Conservation (phyloP, 1,139 yeast species). For the Nadsonia commutata region DNA sequence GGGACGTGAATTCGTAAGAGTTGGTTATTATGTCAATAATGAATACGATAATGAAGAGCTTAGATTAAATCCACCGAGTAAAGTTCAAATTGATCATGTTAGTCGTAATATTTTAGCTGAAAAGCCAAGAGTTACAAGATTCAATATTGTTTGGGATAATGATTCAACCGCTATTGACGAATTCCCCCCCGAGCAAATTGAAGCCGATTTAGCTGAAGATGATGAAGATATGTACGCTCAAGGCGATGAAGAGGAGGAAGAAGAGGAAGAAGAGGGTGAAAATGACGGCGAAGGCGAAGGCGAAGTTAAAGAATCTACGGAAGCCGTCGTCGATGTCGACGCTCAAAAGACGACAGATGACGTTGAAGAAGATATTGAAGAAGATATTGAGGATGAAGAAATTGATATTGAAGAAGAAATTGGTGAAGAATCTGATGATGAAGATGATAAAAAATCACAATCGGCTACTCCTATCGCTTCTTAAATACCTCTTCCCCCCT, state of each 20-base stretch:
- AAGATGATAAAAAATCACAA: no score
- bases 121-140: constrained; percentile 92
- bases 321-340: constrained; percentile 15
- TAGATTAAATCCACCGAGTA: constrained; percentile 84
- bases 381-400: constrained; percentile 6
- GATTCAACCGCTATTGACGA: constrained; percentile 45
- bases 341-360: constrained; percentile 9
- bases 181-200: constrained; percentile 65
- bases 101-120: constrained; percentile 91
- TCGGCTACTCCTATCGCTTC: no score
- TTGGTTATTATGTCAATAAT: constrained; percentile 92
- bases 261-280: constrained; percentile 23
- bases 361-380: constrained; percentile 10
- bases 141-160: constrained; percentile 81
- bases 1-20: constrained; percentile 88
- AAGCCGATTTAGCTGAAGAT: constrained; percentile 33
- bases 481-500: no score
- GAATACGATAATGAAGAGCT: constrained; percentile 90
- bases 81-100: constrained; percentile 88
- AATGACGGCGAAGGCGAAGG: constrained; percentile 25
- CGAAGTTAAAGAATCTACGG: constrained; percentile 15
- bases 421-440: constrained; percentile 5
- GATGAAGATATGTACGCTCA: constrained; percentile 26
- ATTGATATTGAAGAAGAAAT: constrained; percentile 6
- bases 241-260: constrained; percentile 24